A percentile compares a stretch with the other conserved stretches of the same genome.
Evolutionary conservation across 2,329 filamentous ascomycete genomes (phyloP).

Genomic region (Penicillium sp.): DNA sequence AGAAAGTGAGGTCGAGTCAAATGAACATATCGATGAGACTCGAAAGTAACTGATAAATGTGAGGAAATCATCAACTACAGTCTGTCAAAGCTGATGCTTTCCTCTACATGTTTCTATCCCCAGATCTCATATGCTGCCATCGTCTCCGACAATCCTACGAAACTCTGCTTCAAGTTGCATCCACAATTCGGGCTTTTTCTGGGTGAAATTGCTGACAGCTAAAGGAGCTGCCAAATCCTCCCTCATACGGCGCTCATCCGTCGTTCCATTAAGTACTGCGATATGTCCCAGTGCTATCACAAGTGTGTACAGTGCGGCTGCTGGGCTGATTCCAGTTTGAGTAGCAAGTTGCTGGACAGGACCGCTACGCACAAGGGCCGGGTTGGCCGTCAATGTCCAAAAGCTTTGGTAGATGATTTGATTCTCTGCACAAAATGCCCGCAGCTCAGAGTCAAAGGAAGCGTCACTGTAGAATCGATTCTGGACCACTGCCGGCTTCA

Average conservation of each 20-base stretch:
- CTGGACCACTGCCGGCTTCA: constrained; percentile 62
- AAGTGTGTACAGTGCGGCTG: constrained; percentile 52
- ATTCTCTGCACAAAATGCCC: constrained; percentile 50
- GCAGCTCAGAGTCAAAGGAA: constrained; percentile 54
- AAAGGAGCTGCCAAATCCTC: constrained; percentile 46
- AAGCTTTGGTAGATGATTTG: constrained; percentile 54
- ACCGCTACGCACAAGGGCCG: constrained; percentile 42
- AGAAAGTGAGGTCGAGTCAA: too few relatives aligned
- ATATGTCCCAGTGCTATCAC: constrained; percentile 48
- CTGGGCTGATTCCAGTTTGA: constrained; percentile 35
- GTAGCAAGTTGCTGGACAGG: constrained; percentile 49
- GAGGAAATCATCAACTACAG: too few relatives aligned
- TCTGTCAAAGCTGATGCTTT: too few relatives aligned
- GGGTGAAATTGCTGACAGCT: constrained; percentile 39
- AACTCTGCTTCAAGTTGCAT: constrained; percentile 44
- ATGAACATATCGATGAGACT: too few relatives aligned
- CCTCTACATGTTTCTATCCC: too few relatives aligned
- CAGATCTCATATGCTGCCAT: too few relatives aligned
- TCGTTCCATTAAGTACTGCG: constrained; percentile 53
- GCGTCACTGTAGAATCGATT: constrained; percentile 64
- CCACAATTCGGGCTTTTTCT: constrained; percentile 48
- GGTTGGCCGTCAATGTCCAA: constrained; percentile 58
- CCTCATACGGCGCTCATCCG: constrained; percentile 46
- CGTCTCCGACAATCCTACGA: constrained; percentile 36
- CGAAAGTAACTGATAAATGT: too few relatives aligned